A percentile compares a stretch with the other conserved stretches of the same genome.
phyloP scores from a whole-genome alignment of 768 basidiomycete genomes.

The Lactarius sp. region DNA sequence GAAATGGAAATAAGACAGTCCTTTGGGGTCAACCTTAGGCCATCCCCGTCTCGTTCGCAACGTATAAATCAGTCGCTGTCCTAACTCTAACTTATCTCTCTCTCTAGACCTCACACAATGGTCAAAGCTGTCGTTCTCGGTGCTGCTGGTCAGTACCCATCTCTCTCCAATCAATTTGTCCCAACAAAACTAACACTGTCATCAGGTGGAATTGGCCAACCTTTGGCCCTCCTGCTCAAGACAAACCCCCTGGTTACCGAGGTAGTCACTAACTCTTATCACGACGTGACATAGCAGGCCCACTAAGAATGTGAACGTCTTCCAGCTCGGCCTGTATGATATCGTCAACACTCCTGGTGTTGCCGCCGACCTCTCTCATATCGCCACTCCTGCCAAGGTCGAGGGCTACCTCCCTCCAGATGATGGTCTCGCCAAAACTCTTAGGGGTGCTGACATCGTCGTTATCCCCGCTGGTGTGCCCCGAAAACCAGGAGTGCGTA shows the following conservation, averaged over 20 bases:
- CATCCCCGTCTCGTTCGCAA: neutral
- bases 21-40: too few relatives aligned
- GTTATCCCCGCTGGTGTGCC: slow-evolving; percentile 97
- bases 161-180: neutral
- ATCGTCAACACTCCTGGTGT: slow-evolving; percentile 98
- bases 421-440: slow-evolving; percentile 75
- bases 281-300: neutral
- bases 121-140: slow-evolving; percentile 93
- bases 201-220: slow-evolving; percentile 94
- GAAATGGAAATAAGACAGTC: neutral
- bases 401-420: slow-evolving; percentile 75
- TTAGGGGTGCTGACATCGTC: slow-evolving; percentile 84
- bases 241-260: slow-evolving; percentile 73
- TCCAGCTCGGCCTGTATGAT: slow-evolving; percentile 85
- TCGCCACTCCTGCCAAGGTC: slow-evolving; percentile 82
- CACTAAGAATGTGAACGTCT: neutral
- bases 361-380: slow-evolving; percentile 91
- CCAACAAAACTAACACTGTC: slow-evolving; percentile 12
- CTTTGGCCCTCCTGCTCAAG: slow-evolving; percentile 89
- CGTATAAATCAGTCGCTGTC: slow-evolving; percentile 3
- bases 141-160: slow-evolving; percentile 64
- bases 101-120: slow-evolving; percentile 33
- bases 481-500: slow-evolving; percentile 84
- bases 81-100: neutral
- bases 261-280: slow-evolving; percentile 36